These are phyloP conservation scores for Blumeria hordei DNA, from an alignment of 2,329 filamentous ascomycete species.

Conservation along the genomic window DNA sequence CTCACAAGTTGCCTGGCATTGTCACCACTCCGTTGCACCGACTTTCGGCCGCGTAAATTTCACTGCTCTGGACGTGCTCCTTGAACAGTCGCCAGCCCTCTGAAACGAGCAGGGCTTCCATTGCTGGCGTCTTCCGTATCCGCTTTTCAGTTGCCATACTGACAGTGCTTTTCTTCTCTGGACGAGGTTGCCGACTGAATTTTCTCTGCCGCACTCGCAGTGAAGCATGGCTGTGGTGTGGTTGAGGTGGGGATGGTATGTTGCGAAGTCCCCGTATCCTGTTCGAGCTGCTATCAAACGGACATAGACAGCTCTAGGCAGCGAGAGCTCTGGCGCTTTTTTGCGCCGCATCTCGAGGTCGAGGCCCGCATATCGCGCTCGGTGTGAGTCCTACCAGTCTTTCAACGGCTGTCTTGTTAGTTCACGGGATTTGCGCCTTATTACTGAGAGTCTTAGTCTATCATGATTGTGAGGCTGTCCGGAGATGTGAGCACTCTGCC, in stretches of 20 bases:
- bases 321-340: no score
- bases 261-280: neutral
- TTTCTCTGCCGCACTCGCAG: neutral
- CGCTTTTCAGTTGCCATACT: neutral
- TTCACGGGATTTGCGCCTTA: no score
- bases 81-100: neutral
- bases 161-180: neutral
- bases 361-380: no score
- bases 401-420: no score
- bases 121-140: no score
- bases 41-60: neutral
- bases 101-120: no score
- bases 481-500: no score
- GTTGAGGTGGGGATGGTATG: neutral
- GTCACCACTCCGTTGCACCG: neutral
- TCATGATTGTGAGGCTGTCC: no score
- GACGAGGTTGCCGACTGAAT: neutral
- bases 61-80: neutral
- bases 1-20: neutral
- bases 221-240: neutral
- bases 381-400: no score
- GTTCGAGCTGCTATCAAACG: neutral
- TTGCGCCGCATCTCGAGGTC: no score
- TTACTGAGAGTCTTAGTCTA: no score
- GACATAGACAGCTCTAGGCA: neutral